Conservation (phyloP, 2,329 filamentous ascomycete species). For the Lanzia echinophila region DNA sequence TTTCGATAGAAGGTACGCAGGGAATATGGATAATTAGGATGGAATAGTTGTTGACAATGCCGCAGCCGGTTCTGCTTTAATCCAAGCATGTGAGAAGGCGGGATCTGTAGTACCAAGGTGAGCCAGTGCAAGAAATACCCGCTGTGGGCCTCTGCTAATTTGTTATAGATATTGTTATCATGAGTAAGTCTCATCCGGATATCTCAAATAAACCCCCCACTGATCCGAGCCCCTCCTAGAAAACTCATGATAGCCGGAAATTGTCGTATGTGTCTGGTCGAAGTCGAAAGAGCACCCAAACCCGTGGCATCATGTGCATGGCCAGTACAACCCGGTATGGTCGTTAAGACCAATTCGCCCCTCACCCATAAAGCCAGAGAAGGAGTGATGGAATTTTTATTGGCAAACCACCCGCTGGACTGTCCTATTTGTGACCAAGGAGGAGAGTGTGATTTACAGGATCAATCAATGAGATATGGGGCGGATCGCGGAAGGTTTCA, state of each 20-base stretch:
- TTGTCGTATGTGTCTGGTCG: slow-evolving; percentile 98
- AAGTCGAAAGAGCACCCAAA: slow-evolving; percentile 94
- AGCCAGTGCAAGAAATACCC: slow-evolving; percentile 25
- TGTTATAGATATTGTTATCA: slow-evolving; percentile 86
- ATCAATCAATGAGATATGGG: slow-evolving; percentile 98
- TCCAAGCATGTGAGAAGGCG: slow-evolving; percentile 98
- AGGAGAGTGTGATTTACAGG: slow-evolving; percentile 97
- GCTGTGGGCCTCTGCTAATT: slow-evolving; percentile 24
- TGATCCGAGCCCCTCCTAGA: slow-evolving; percentile 40
- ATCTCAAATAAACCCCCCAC: slow-evolving; percentile 9
- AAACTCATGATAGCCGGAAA: slow-evolving; percentile 99
- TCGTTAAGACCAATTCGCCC: slow-evolving; percentile 96
- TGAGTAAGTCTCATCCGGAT: slow-evolving; percentile 56
- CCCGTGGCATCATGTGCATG: slow-evolving; percentile 97
- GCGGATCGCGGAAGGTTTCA: slow-evolving; percentile 95
- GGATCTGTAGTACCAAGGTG: slow-evolving; percentile 82
- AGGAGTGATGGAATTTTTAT: slow-evolving; percentile 97
- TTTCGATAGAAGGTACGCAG: slow-evolving; percentile 83
- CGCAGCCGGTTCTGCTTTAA: slow-evolving; percentile 88
- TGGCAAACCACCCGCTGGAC: slow-evolving; percentile 93
- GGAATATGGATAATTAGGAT: slow-evolving; percentile 14
- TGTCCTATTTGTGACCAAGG: slow-evolving; percentile 98
- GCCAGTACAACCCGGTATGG: slow-evolving; percentile 98
- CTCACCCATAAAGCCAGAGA: slow-evolving; percentile 96
- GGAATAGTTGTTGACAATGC: slow-evolving; percentile 33